Evolutionary conservation across 495 filamentous ascomycete species (phyloP), one percentile per base, ranked within the genome.

Genomic region (Baudoinia panamericana): DNA sequence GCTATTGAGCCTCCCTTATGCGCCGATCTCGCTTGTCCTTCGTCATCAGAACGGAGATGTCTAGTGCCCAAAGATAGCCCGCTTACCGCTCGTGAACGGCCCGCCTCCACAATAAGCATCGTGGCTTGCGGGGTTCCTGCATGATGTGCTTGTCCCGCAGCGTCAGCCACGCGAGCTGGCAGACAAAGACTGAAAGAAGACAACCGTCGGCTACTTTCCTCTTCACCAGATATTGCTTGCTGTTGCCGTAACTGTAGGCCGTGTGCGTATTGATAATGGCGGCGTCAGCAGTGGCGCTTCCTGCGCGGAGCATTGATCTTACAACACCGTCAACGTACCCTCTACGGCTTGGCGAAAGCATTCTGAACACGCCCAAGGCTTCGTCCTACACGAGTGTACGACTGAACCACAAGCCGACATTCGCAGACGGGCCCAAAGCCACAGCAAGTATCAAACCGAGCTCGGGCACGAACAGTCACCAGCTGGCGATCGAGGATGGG

Each of bases 261-360:
- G 24, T 23, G 41, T 22, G 24, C 4, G 30, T 21, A 31, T 22
- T 17, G 45, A 49, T 26, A 31, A 38, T 38, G 41, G 41, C 41
- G 3, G 32, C 34, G 19, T 16, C 34, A 28, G 31, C 31, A 2
- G n/a, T 22, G 15, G 13, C 24, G 7, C 2, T 22, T 13, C 22
- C 32, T 5, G 15, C 25, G 19, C n/a, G n/a, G n/a, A n/a, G n/a
- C n/a, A 26, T 42, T n/a, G 45, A 48, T 17, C 26, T 42, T 11
- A 33, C 4, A 17, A 11, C 30, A 7, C n/a, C 29, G 6, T 13
- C 26, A 16, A 42, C 18, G 17, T 41, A 30, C 26, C 9, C 20
- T 13, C 26, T 48, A 12, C 38, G 45, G 20, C 39, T 48, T 2
- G 45, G 45, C 8, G 24, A 25, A n/a, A 48, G 45, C 33, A 19